Evolutionary conservation across 2,329 filamentous ascomycete species (phyloP), one percentile per base, ranked within the genome.

Genomic region (Ramularia collo-cygni): DNA sequence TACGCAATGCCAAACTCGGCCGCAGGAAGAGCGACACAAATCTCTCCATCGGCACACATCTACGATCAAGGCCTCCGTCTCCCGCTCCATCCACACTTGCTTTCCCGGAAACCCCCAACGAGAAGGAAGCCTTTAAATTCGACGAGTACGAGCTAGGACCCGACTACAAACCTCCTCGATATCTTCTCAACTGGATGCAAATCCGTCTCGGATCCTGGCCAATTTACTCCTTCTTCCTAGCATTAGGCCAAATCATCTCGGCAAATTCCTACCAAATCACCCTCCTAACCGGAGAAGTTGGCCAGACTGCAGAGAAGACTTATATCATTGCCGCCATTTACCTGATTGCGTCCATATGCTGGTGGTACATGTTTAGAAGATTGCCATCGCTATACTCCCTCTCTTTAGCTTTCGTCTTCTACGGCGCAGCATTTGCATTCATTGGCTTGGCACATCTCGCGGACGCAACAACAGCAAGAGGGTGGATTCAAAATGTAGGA

Each of bases 181-280:
- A 74, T 4, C 47, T 78, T 72, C 77, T 51, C 77, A 70, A 65
- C 48, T 75, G 75, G 49, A 63, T 69, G 53, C 70, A 79, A 59
- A 69, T 74, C 44, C 63, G 70, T 35, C 69, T 74, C 39, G 72
- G 72, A 9, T 72, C 78, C 48, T 81, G 77, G 77, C 77, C 76
- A 0, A 53, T 80, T 8, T 80, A 81, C 55, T 70, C 74, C 4
- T 68, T 79, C 47, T 66, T 80, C 36, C 66, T 81, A n/a, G 75
- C 75, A 6, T 64, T 79, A 15, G 73, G 74, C 13, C 76, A 80
- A 50, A 74, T 81, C 46, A 75, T 81, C 37, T 74, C 77, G 1
- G 74, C 75, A 41, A 80, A 79, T 58, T 78, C 74, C 0, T 80
- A 81, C 58, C 78, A 83, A 53, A 75, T 82, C 51, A 79, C 76